A percentile compares a stretch with the other conserved stretches of the same genome.
Evolutionary conservation across 169 alveolate species (phyloP).

Genomic region (Eimeria acervulina): DNA sequence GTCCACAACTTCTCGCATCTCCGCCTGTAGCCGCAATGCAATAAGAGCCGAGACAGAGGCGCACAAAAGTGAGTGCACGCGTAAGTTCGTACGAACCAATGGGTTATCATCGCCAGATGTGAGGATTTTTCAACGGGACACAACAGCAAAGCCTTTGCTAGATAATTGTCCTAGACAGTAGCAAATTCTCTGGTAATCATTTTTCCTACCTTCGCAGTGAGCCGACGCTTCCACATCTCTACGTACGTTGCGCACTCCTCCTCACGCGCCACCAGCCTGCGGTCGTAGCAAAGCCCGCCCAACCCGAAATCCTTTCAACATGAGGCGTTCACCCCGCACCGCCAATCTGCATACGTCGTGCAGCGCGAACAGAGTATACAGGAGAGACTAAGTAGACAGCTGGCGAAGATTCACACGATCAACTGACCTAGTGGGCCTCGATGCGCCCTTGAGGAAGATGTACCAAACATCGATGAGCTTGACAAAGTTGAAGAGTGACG

Average conservation of each 20-base stretch:
- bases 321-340: neutral
- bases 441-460: slow-evolving; percentile 82
- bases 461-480: slow-evolving; percentile 84
- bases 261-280: slow-evolving; percentile 75
- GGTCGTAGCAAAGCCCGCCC: neutral
- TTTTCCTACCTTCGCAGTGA: slow-evolving; percentile 42
- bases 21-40: slow-evolving; percentile 36
- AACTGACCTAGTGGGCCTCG: slow-evolving; percentile 73
- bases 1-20: slow-evolving; percentile 75
- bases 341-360: neutral
- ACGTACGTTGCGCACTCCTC: slow-evolving; percentile 79
- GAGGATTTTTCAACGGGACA: neutral
- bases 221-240: slow-evolving; percentile 79
- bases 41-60: neutral
- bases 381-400: neutral
- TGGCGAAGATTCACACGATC: neutral
- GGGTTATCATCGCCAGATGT: neutral
- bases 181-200: neutral
- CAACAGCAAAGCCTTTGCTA: neutral
- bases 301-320: too few species aligned
- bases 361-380: neutral
- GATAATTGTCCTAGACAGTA: neutral
- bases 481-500: slow-evolving; percentile 77
- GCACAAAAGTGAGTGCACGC: neutral
- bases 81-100: neutral